phyloP scores from a whole-genome alignment of 2,329 filamentous ascomycete genomes.

The Xylaria sp. region DNA sequence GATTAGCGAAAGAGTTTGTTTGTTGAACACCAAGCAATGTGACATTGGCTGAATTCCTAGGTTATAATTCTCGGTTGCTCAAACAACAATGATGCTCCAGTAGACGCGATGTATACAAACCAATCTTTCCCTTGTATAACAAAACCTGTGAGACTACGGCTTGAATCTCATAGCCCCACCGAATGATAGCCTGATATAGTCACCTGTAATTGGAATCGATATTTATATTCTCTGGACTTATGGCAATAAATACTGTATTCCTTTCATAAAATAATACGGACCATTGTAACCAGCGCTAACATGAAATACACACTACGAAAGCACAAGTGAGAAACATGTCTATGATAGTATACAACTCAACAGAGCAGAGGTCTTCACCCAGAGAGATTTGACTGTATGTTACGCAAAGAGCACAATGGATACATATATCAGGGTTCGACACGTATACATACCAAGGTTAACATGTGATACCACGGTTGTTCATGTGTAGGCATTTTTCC shows the following conservation, averaged over 20 bases:
- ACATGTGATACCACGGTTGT: not conserved
- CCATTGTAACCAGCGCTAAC: not conserved
- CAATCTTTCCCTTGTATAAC: too few relatives aligned
- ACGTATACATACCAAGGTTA: not conserved
- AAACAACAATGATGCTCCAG: not conserved
- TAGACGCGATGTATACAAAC: not conserved
- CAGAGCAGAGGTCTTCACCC: not conserved
- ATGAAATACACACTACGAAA: not conserved
- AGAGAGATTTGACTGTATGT: not conserved
- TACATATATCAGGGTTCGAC: not conserved
- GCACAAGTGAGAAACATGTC: not conserved
- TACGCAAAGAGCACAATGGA: not conserved
- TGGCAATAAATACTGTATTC: not conserved
- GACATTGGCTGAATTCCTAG: not conserved
- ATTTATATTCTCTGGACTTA: not conserved
- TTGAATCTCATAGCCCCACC: not conserved
- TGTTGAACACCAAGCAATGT: not conserved
- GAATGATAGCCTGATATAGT: not conserved
- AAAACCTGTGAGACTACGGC: not conserved
- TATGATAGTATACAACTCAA: not conserved
- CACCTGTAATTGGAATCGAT: not conserved
- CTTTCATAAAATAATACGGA: not conserved
- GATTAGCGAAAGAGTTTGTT: not conserved
- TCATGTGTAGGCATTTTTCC: not conserved
- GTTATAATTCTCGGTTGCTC: not conserved